Base-by-base conservation (phyloP, 352 stramenopile genomes). In the Blastocystis sp. region DNA sequence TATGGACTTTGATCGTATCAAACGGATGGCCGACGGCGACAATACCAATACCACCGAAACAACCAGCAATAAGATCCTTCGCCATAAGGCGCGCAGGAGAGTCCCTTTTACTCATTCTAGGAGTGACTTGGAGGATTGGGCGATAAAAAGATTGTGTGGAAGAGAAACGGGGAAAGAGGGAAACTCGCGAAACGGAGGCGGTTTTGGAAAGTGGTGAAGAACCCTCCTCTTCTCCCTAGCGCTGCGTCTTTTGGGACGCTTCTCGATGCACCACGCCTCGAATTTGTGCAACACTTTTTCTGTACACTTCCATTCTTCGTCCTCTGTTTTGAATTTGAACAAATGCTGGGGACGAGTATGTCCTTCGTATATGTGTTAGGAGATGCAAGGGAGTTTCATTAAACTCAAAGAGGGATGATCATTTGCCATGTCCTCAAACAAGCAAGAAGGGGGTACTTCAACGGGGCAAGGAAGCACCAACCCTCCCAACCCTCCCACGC, bases 11-110 rank as follows among this genome's bases (percentile, higher is more conserved):
- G 17, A 88, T 65, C 34, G 78, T 88, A 77, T 88, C 78, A 48
- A 88, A 88, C 10, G 78, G 78, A 62, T 88, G 78, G 40, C 78
- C 78, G 0, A 88, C 78, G 78, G 78, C 78, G 17, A 88, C 78
- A 88, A 88, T 76, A 77, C 78, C 78, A 77, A 88, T 78, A 54
- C 78, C 78, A 76, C 78, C 78, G 34, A 88, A 79, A 78, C 78
- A 76, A 65, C 78, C 78, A 48, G 78, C 78, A 76, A 88, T 79
- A n/a, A 79, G 28, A 71, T 88, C 78, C 52, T 88, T 88, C 3
- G 74, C 74, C 74, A 84, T 61, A 17, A 64, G 34, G 45, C 74
- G 74, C 10, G 74, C 74, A 84, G 54, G 54, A 28, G 74, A 84
- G 24, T 84, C 74, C 52, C 38, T 84, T 59, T 84, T 84, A 28